Evolutionary conservation across 345 rosid genomes (phyloP).

Genomic region (Salix dunnii): DNA sequence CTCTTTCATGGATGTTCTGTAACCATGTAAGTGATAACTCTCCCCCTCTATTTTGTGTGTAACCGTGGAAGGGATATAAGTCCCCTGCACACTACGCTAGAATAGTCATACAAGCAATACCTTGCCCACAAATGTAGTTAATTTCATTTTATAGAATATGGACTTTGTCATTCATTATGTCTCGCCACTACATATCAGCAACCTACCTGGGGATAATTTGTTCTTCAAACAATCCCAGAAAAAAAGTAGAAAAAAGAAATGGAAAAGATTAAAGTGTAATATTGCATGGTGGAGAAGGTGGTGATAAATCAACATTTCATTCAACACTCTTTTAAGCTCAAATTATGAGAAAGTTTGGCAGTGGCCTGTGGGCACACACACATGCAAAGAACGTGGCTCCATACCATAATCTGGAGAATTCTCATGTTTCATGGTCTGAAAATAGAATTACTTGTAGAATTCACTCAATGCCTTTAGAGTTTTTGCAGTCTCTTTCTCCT

Average conservation of each 20-base stretch:
- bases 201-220: background rate
- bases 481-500: background rate
- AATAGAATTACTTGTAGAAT: background rate
- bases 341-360: background rate
- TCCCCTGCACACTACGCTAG: constrained; percentile 19
- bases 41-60: background rate
- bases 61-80: constrained; percentile 24
- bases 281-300: background rate
- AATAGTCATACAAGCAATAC: constrained; percentile 20
- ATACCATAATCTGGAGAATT: background rate
- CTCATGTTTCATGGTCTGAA: background rate
- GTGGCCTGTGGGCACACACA: background rate
- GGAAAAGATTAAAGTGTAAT: background rate
- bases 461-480: background rate
- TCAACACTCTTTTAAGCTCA: background rate
- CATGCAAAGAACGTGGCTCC: background rate
- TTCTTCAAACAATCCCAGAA: background rate
- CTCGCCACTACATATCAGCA: background rate
- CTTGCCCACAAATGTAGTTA: constrained; percentile 3
- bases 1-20: background rate
- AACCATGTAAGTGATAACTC: background rate
- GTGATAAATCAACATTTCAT: background rate
- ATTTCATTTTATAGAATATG: background rate
- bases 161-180: background rate
- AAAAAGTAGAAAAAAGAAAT: background rate